phyloP scores from a whole-genome alignment of 1,139 yeast genomes.

The Taiozyma sp. region DNA sequence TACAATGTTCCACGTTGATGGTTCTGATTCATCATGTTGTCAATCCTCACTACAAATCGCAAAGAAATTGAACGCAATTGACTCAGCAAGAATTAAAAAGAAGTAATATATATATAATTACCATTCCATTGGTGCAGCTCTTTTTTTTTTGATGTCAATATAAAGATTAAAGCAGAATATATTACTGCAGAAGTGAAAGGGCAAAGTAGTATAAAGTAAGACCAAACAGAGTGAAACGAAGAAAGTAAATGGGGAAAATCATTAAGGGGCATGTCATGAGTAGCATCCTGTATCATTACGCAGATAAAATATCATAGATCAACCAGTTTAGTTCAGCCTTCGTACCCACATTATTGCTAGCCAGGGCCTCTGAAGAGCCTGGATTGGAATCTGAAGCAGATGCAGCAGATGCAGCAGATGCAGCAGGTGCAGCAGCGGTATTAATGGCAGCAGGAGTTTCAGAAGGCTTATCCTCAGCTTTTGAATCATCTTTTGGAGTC shows the following conservation, averaged over 20 bases:
- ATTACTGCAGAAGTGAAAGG: neutral
- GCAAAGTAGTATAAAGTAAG: neutral
- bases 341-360: conserved; percentile 43
- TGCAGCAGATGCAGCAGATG: neutral
- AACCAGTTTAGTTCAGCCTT: conserved; percentile 69
- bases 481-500: neutral
- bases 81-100: neutral
- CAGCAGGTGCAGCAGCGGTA: neutral
- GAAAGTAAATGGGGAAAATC: neutral
- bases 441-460: neutral
- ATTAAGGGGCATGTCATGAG: neutral
- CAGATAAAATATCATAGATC: conserved; percentile 44
- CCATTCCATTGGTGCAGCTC: neutral
- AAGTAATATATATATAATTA: neutral
- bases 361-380: neutral
- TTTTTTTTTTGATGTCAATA: neutral
- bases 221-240: neutral
- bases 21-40: neutral
- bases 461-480: neutral
- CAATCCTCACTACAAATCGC: conserved; percentile 1
- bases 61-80: conserved; percentile 1
- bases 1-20: conserved; percentile 18
- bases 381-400: neutral
- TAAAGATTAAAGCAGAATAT: neutral
- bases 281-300: neutral